Evolutionary conservation across 2,329 filamentous ascomycete species (phyloP).

Genomic region (Pezicula carpinea): DNA sequence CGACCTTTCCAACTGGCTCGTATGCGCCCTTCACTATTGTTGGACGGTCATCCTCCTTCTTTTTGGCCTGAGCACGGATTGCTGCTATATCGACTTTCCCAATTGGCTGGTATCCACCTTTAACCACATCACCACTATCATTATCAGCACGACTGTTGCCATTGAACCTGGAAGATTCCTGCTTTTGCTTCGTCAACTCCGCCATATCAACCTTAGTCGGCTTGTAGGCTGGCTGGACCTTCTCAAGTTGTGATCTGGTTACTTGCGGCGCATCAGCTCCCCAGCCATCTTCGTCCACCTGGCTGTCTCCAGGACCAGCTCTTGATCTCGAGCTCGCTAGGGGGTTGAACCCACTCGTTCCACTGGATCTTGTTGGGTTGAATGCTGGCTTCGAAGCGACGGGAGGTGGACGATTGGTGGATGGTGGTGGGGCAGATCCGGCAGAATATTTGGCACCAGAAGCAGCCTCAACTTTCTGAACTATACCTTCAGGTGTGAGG

Average conservation of each 20-base stretch:
- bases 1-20: constrained; percentile 92
- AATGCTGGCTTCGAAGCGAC: constrained; percentile 88
- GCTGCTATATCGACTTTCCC: constrained; percentile 97
- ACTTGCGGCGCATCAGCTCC: constrained; percentile 89
- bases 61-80: constrained; percentile 71
- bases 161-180: constrained; percentile 59
- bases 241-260: constrained; percentile 81
- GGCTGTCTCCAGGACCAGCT: constrained; percentile 45
- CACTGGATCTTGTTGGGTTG: constrained; percentile 60
- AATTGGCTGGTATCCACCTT: constrained; percentile 84
- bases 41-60: constrained; percentile 71
- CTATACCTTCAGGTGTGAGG: constrained; percentile 78
- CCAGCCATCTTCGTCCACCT: constrained; percentile 85
- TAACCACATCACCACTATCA: constrained; percentile 60
- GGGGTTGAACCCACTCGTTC: constrained; percentile 57
- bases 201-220: constrained; percentile 94
- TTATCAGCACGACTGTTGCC: constrained; percentile 41
- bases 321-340: constrained; percentile 60
- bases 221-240: constrained; percentile 87
- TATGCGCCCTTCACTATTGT: constrained; percentile 87
- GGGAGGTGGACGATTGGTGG: constrained; percentile 44
- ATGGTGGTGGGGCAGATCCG: constrained; percentile 53
- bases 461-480: constrained; percentile 90
- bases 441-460: constrained; percentile 92
- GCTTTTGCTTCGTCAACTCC: constrained; percentile 71